A percentile compares a stretch with the other conserved stretches of the same genome.
phyloP scores from a whole-genome alignment of 768 basidiomycete species.

The Royoungia palumana region DNA sequence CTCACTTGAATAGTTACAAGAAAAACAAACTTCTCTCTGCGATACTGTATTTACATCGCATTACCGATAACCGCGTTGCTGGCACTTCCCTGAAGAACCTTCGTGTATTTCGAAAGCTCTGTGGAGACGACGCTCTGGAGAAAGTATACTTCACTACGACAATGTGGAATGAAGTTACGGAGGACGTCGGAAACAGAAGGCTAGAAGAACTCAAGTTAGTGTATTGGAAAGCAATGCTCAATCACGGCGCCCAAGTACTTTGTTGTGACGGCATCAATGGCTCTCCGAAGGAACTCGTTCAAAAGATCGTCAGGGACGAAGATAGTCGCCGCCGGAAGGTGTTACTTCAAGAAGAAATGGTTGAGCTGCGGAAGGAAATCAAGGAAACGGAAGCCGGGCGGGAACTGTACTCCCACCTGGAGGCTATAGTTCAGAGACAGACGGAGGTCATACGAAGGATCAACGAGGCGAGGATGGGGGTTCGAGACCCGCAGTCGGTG shows the following conservation, averaged over 20 bases:
- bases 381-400: constrained; percentile 9
- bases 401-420: constrained; percentile 8
- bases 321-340: neutral
- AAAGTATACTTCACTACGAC: constrained; percentile 37
- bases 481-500: neutral
- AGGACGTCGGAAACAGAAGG: constrained; percentile 15
- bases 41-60: constrained; percentile 40
- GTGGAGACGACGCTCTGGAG: constrained; percentile 27
- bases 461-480: constrained; percentile 4
- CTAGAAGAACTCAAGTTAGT: constrained; percentile 1
- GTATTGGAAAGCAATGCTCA: constrained; percentile 6
- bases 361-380: constrained; percentile 1
- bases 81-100: constrained; percentile 34
- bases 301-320: constrained; percentile 2
- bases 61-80: constrained; percentile 37
- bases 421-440: constrained; percentile 10
- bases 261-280: constrained; percentile 6
- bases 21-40: constrained; percentile 24
- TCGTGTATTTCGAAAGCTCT: constrained; percentile 29
- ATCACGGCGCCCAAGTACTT: constrained; percentile 6
- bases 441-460: constrained; percentile 3
- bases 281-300: constrained; percentile 9
- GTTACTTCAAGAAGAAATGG: constrained; percentile 10
- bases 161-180: constrained; percentile 33
- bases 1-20: constrained; percentile 5